These are phyloP conservation scores for Morella rubra DNA, from an alignment of 306 rosid genomes.

Conservation along the genomic window DNA sequence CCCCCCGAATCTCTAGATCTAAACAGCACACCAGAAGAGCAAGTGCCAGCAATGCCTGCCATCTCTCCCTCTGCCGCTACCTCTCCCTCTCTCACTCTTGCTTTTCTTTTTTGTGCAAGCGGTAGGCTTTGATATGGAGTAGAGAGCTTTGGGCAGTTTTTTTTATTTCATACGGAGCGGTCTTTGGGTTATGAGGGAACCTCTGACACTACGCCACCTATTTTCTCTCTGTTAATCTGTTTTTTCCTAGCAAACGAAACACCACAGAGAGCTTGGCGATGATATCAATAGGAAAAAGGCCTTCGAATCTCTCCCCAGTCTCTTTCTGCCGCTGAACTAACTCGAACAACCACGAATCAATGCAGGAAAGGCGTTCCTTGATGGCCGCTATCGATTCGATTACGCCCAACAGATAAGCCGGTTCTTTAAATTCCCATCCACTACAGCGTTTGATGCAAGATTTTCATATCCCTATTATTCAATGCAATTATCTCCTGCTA, in stretches of 20 bases:
- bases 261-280: conserved; percentile 43
- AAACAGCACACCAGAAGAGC: conserved; percentile 44
- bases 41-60: conserved; percentile 42
- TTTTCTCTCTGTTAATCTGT: neutral
- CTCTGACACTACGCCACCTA: conserved; percentile 34
- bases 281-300: conserved; percentile 11
- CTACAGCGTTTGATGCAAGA: too few relatives aligned
- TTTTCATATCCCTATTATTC: too few relatives aligned
- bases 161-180: neutral
- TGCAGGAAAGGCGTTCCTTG: conserved; percentile 21
- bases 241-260: conserved; percentile 2
- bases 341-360: conserved; percentile 27
- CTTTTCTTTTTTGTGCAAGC: neutral
- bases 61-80: conserved; percentile 16
- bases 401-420: neutral
- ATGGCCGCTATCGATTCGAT: conserved; percentile 14
- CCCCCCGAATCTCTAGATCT: conserved; percentile 28
- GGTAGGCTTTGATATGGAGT: conserved; percentile 12
- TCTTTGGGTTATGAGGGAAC: conserved; percentile 27
- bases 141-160: neutral
- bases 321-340: conserved; percentile 41
- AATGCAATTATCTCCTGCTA: too few relatives aligned
- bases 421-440: too few relatives aligned
- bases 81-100: neutral
- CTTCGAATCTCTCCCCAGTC: conserved; percentile 7